Evolutionary conservation across 2,329 filamentous ascomycete species (phyloP), one percentile per base, ranked within the genome.

Genomic region (Decorospora gaudefroyi): DNA sequence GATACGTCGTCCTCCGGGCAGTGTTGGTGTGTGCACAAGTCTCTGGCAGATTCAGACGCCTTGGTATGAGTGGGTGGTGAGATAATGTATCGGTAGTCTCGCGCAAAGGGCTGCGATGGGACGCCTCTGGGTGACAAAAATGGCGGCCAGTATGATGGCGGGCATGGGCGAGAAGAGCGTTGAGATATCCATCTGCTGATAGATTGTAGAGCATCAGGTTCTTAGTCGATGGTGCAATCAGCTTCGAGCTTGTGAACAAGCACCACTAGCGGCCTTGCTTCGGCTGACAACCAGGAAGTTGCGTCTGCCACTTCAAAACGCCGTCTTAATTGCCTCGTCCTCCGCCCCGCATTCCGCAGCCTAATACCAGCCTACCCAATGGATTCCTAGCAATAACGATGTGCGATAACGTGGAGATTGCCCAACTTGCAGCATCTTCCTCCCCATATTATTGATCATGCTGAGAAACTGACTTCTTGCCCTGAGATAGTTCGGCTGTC

Each of bases 331-430:
- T 31, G 13, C 10, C n/a, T 42, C 23, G 16, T 34, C 16, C n/a
- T 23, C 13, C 44, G 33, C 45, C 32, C 42, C 42, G 47, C 47
- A 46, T 28, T 35, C n/a, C 27, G 35, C 30, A 47, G 41, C 28
- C 25, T 27, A 18, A 7, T 12, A 12, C 8, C 29, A 2, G 10
- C 17, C n/a, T 23, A 22, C 26, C 41, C 56, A 60, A 57, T 55
- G 16, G 54, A 49, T 15, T 29, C 31, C 19, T 39, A 37, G 47
- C 49, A 35, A 54, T 53, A 49, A 54, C 46, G 10, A 15, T 39
- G 23, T 18, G 12, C 16, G 23, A 33, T 42, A 30, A n/a, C n/a
- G n/a, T n/a, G n/a, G n/a, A n/a, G n/a, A n/a, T n/a, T n/a, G n/a
- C n/a, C n/a, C n/a, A n/a, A n/a, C n/a, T n/a, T 22, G 19, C 16